Conservation (phyloP, 805 yeast genomes). For the Saccharomycopsis sp. region DNA sequence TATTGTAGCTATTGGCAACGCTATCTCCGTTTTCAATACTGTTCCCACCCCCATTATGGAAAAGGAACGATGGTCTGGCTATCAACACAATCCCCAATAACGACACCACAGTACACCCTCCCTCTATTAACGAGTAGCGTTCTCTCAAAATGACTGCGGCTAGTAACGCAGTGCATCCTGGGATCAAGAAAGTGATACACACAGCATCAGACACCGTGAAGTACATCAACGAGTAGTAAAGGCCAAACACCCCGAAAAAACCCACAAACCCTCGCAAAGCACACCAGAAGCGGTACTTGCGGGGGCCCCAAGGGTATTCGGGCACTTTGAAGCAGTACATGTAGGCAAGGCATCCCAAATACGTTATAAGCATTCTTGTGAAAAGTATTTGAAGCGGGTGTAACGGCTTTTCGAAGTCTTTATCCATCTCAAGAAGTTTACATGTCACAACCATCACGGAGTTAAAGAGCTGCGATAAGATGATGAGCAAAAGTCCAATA, state of each 20-base stretch:
- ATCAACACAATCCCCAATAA: conserved; percentile 71
- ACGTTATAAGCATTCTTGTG: conserved; percentile 71
- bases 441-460: conserved; percentile 72
- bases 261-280: conserved; percentile 65
- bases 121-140: conserved; percentile 58
- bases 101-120: conserved; percentile 59
- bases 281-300: conserved; percentile 45
- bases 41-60: conserved; percentile 33
- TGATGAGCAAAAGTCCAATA: conserved; percentile 50
- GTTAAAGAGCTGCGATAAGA: conserved; percentile 65
- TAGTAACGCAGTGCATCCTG: conserved; percentile 66
- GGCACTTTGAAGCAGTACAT: conserved; percentile 47
- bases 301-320: conserved; percentile 67
- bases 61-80: conserved; percentile 72
- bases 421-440: conserved; percentile 63
- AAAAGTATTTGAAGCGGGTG: conserved; percentile 75
- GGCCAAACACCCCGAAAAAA: conserved; percentile 71
- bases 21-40: conserved; percentile 24
- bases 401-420: conserved; percentile 49
- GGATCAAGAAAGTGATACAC: conserved; percentile 70
- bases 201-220: conserved; percentile 76
- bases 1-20: conserved; percentile 1
- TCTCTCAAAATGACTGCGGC: conserved; percentile 68
- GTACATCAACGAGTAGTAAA: conserved; percentile 68
- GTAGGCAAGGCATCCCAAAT: conserved; percentile 47